Base-by-base conservation (phyloP, 805 yeast species). In the Candida montana region DNA sequence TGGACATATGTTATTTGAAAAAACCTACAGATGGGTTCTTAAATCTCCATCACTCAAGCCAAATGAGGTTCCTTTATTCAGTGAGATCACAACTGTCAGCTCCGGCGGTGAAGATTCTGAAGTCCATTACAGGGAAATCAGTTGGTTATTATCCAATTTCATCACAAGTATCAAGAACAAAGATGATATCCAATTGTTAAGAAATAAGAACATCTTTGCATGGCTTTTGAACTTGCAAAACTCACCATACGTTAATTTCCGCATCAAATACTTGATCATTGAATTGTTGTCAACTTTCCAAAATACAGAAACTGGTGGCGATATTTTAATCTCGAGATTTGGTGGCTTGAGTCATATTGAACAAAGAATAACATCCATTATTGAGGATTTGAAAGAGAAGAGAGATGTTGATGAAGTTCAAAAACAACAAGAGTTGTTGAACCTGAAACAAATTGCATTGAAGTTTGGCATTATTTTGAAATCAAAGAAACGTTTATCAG, bases 1-100 rank as follows among this genome's bases (percentile, higher is more conserved):
- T 0, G 77, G 80, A 0, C 91, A 86, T 47, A 72, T 71, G 51
- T 58, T 91, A 17, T 85, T 82, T 59, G 96, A 89, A 48, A 77
- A 77, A 49, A 76, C 78, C 0, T 77, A 71, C 51, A 73, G 81
- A 44, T 87, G 79, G 72, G 68, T 89, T 10, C 63, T 87, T 27
- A 64, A 63, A 39, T 56, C 60, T n/a, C 70, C 73, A 24, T 49
- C 55, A 16, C 49, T 76, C 15, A 61, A 61, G 30, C 39, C 55
- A 0, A 58, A 60, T 40, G 78, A 74, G 13, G 51, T 76, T 6
- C 80, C 81, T 3, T 50, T 77, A 21, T 63, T 57, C 41, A 57
- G 53, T 28, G 62, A 54, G 17, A 59, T 62, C 26, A 50, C 56
- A 7, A 58, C 59, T 3, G 42, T 59, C 5, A 48, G 53, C 7